phyloP scores from a whole-genome alignment of 2,329 filamentous ascomycete species.

The Aspergillus ustus region DNA sequence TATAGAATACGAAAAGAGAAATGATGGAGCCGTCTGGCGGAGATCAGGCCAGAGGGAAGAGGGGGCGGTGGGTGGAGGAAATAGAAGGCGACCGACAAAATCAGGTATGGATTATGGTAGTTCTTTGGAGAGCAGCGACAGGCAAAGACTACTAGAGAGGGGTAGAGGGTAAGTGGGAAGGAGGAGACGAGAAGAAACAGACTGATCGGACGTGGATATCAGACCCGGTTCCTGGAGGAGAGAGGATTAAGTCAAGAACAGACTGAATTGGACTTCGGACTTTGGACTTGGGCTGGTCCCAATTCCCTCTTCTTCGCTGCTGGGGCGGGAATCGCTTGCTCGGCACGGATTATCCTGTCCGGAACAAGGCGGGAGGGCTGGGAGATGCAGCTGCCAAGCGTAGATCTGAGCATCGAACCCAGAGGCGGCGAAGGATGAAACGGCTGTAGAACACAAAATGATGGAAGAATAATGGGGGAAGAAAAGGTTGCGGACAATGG shows the following conservation, averaged over 20 bases:
- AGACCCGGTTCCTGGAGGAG: slow-evolving; percentile 31
- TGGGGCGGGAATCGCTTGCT: slow-evolving; percentile 44
- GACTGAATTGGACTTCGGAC: slow-evolving; percentile 11
- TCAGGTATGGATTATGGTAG: slow-evolving; percentile 3
- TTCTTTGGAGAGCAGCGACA: slow-evolving; percentile 15
- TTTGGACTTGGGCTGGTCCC: slow-evolving; percentile 16
- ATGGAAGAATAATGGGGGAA: slow-evolving; percentile 3
- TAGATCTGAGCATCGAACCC: slow-evolving; percentile 42
- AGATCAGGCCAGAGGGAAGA: slow-evolving; percentile 16
- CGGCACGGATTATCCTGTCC: slow-evolving; percentile 40
- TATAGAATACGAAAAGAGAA: slow-evolving; percentile 22
- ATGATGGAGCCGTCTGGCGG: slow-evolving; percentile 24
- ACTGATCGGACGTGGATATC: slow-evolving; percentile 28
- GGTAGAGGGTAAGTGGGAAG: slow-evolving; percentile 24
- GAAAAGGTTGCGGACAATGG: not conserved
- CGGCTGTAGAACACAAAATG: slow-evolving; percentile 18
- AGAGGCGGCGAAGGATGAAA: slow-evolving; percentile 19
- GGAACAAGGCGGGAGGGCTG: slow-evolving; percentile 37
- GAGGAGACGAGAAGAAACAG: slow-evolving; percentile 4
- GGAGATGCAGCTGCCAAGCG: slow-evolving; percentile 37
- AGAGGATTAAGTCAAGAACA: slow-evolving; percentile 7
- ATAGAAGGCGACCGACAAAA: slow-evolving; percentile 23
- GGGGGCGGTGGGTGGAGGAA: slow-evolving; percentile 25
- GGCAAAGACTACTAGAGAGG: slow-evolving; percentile 7
- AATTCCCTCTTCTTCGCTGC: slow-evolving; percentile 19